Base-by-base conservation (phyloP, 306 rosid genomes). In the Oxytropis ochrocephala region DNA sequence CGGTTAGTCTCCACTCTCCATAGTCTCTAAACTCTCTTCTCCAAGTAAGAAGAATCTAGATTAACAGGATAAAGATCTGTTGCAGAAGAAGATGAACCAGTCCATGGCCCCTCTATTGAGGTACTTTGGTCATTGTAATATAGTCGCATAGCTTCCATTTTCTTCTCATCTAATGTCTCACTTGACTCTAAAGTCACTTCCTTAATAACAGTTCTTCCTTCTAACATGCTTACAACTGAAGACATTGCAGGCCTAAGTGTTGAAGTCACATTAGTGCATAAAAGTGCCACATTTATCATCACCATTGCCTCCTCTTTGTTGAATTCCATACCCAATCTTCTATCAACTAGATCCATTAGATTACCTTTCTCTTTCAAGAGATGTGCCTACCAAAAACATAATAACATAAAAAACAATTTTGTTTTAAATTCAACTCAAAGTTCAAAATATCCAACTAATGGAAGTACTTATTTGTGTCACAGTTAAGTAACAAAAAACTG, bases 221-320 rank as follows among this genome's bases (percentile, higher is more conserved):
- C 82, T 42, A 79, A 71, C 75, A 79, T 73, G 75, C 78, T 78
- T 11, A 78, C 71, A 29, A 73, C 82, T 42, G 75, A 67, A 18
- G 79, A 79, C 75, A 79, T 79, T 14, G 55, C 7, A 30, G 82
- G 82, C 75, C 82, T 79, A 11, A 59, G 47, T 5, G 66, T 7
- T 50, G 78, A 16, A 53, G 79, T 30, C 18, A 67, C 38, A 21
- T 73, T 50, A 11, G 79, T 73, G 79, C 82, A 79, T 21, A 79
- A n/a, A 5, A 79, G 67, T 43, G 75, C 82, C 17, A 73, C 79
- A 1, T 67, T 79, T 32, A 73, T 73, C 75, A 79, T 13, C 61
- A 67, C 67, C 52, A 52, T 42, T 30, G 54, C 76, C 48, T 79
- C 79, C 49, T 73, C 68, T 52, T 73, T 52, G 35, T 67, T 64